Evolutionary conservation across 139 green algal genomes (phyloP).

Genomic region (Axilococcus clingmanii): DNA sequence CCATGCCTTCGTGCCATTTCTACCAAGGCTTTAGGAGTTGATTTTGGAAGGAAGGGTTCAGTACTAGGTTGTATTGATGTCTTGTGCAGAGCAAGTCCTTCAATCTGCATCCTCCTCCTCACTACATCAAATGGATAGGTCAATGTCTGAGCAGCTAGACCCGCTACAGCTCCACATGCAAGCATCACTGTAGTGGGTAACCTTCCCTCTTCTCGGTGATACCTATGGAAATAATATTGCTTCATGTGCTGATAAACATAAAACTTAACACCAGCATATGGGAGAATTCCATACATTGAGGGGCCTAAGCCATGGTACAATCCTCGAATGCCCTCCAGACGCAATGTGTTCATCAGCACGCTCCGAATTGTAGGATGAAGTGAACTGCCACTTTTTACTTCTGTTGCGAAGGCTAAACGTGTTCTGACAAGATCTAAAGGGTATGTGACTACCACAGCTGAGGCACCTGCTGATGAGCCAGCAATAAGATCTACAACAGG

Average conservation of each 20-base stretch:
- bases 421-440: slow-evolving; percentile 83
- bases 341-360: slow-evolving; percentile 36
- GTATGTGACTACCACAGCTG: slow-evolving; percentile 80
- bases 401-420: slow-evolving; percentile 56
- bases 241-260: slow-evolving; percentile 86
- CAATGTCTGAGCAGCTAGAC: slow-evolving; percentile 75
- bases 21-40: slow-evolving; percentile 39
- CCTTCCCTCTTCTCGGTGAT: too few species aligned
- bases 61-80: neutral
- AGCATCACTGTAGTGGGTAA: slow-evolving; percentile 67
- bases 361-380: slow-evolving; percentile 26
- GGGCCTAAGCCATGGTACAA: slow-evolving; percentile 73
- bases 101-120: slow-evolving; percentile 81
- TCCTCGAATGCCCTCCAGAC: slow-evolving; percentile 49
- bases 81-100: slow-evolving; percentile 13
- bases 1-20: slow-evolving; percentile 36
- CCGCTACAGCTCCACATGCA: slow-evolving; percentile 63
- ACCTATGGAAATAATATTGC: slow-evolving; percentile 11
- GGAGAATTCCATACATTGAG: slow-evolving; percentile 82
- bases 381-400: neutral
- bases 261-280: slow-evolving; percentile 91
- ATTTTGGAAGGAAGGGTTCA: neutral
- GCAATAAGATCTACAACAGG: slow-evolving; percentile 64
- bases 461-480: slow-evolving; percentile 67
- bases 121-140: slow-evolving; percentile 86